Percentiles rank a stretch among this genome's conserved stretches.
These are phyloP conservation scores for Fistulina hepatica DNA, from an alignment of 1,284 basidiomycete genomes.

Conservation along the genomic window DNA sequence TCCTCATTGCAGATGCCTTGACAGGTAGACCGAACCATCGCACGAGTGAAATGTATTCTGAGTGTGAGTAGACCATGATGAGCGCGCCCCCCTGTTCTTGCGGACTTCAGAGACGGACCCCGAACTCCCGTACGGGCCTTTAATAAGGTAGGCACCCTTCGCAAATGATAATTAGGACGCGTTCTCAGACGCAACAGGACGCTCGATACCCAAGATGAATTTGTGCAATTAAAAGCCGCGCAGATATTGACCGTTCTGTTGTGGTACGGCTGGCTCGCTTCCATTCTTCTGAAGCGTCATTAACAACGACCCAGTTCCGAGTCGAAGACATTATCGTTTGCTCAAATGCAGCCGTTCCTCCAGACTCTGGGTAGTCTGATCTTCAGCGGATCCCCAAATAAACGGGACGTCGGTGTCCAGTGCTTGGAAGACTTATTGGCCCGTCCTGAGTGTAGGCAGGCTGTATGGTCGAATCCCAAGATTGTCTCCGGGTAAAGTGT, in stretches of 20 bases:
- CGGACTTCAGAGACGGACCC: slow-evolving; percentile 49
- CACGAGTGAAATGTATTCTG: not conserved
- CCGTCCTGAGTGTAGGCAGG: slow-evolving; percentile 64
- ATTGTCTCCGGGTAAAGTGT: slow-evolving; percentile 49
- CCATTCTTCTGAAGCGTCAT: not conserved
- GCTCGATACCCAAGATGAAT: slow-evolving; percentile 84
- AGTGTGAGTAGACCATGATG: slow-evolving; percentile 52
- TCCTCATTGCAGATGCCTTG: slow-evolving; percentile 86
- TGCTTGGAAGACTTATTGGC: slow-evolving; percentile 82
- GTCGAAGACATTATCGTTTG: slow-evolving; percentile 38
- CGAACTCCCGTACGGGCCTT: slow-evolving; percentile 76
- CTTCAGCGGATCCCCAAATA: slow-evolving; percentile 51
- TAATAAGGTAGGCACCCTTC: slow-evolving; percentile 52
- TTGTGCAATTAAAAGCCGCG: slow-evolving; percentile 81
- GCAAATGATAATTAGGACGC: slow-evolving; percentile 1
- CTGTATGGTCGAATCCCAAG: slow-evolving; percentile 60
- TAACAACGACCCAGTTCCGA: slow-evolving; percentile 36
- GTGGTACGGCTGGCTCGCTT: slow-evolving; percentile 33
- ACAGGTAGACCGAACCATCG: no score
- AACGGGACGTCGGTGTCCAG: slow-evolving; percentile 84
- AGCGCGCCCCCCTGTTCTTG: slow-evolving; percentile 66
- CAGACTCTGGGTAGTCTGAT: slow-evolving; percentile 54
- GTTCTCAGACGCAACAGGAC: slow-evolving; percentile 34
- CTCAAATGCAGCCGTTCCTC: slow-evolving; percentile 57
- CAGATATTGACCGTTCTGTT: slow-evolving; percentile 85